A percentile compares a stretch with the other conserved stretches of the same genome.
These are phyloP conservation scores for Tylopilus felleus DNA, from an alignment of 768 basidiomycete genomes.

Conservation along the genomic window DNA sequence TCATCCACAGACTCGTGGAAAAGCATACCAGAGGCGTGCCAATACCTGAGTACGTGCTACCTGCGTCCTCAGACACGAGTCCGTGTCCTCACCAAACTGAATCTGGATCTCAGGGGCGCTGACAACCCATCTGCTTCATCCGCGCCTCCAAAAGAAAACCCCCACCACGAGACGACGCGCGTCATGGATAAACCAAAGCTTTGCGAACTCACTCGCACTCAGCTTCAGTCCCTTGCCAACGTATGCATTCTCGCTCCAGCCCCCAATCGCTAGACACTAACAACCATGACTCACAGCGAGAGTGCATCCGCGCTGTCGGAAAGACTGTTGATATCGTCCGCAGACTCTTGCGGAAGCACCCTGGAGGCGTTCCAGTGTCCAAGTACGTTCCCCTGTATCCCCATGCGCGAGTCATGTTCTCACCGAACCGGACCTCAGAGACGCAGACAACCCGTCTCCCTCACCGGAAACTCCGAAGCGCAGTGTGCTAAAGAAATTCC, in stretches of 20 bases:
- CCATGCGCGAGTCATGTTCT: not conserved
- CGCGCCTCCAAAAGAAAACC: not conserved
- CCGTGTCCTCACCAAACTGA: not conserved
- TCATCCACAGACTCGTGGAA: constrained; percentile 22
- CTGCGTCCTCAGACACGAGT: not conserved
- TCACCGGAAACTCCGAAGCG: constrained; percentile 3
- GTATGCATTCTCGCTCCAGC: constrained; percentile 1
- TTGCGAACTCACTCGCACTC: constrained; percentile 16
- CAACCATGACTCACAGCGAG: constrained; percentile 14
- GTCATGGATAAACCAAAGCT: constrained; percentile 19
- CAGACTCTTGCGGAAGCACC: constrained; percentile 24
- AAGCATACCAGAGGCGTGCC: constrained; percentile 29
- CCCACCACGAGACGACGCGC: not conserved
- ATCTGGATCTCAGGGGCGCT: constrained; percentile 1
- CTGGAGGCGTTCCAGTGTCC: constrained; percentile 22
- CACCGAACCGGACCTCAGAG: constrained; percentile 1
- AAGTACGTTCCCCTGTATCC: constrained; percentile 2
- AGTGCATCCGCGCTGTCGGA: constrained; percentile 24
- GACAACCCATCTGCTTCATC: constrained; percentile 9
- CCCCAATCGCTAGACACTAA: not conserved
- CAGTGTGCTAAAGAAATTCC: not conserved
- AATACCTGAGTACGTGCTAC: constrained; percentile 6
- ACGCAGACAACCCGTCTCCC: not conserved
- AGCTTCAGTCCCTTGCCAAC: constrained; percentile 28
- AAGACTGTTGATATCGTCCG: constrained; percentile 30